Evolutionary conservation across 1,139 yeast genomes (phyloP).

Genomic region (Kodamaea derodonti): DNA sequence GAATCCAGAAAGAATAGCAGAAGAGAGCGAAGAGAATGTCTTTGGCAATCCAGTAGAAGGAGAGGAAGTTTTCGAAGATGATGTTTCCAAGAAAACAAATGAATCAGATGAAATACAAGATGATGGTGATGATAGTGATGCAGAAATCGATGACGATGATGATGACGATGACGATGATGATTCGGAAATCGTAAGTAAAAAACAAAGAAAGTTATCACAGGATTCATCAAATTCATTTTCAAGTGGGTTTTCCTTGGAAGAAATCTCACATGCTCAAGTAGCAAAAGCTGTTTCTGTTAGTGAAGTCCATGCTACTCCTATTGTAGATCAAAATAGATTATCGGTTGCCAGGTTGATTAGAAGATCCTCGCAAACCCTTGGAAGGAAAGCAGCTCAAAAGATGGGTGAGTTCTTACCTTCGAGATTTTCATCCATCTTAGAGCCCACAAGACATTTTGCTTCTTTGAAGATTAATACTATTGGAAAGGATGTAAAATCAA

Average conservation of each 20-base stretch:
- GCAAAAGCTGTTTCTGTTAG: slow-evolving; percentile 15
- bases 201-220: slow-evolving; percentile 38
- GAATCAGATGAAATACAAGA: slow-evolving; percentile 14
- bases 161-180: slow-evolving; percentile 23
- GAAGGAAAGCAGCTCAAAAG: slow-evolving; percentile 79
- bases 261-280: slow-evolving; percentile 7
- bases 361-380: slow-evolving; percentile 53
- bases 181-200: slow-evolving; percentile 22
- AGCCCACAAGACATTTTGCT: slow-evolving; percentile 93
- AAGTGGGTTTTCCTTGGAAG: slow-evolving; percentile 21
- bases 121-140: slow-evolving; percentile 32
- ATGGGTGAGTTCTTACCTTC: slow-evolving; percentile 87
- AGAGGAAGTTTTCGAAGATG: slow-evolving; percentile 30
- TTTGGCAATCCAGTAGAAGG: slow-evolving; percentile 15
- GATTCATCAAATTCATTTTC: slow-evolving; percentile 36
- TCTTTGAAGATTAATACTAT: slow-evolving; percentile 76
- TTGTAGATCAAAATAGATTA: slow-evolving; percentile 64
- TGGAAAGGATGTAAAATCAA: slow-evolving; percentile 57
- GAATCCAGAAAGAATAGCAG: slow-evolving; percentile 28
- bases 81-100: slow-evolving; percentile 19
- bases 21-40: slow-evolving; percentile 16
- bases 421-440: slow-evolving; percentile 79
- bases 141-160: slow-evolving; percentile 30
- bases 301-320: slow-evolving; percentile 43
- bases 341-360: slow-evolving; percentile 70